These are phyloP conservation scores for Daedaleopsis nitida DNA, from an alignment of 768 basidiomycete genomes.

Conservation along the genomic window DNA sequence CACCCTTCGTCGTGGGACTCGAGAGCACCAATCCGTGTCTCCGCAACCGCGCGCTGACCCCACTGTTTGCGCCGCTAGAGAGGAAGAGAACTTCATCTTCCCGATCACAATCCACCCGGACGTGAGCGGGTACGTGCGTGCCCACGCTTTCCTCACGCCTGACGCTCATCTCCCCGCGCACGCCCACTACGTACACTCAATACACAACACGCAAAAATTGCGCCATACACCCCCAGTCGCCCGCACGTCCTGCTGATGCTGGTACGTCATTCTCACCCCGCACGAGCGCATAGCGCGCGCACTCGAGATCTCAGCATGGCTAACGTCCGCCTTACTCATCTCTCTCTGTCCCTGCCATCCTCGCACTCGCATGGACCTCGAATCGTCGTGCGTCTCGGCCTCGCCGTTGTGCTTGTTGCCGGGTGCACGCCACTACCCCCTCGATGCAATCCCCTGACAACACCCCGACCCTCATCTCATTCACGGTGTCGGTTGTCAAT, in stretches of 20 bases:
- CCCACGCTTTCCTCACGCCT: neutral
- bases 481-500: no score
- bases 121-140: conserved; percentile 55
- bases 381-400: no score
- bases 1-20: neutral
- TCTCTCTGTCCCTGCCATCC: no score
- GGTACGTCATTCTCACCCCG: conserved; percentile 34
- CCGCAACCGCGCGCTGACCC: neutral
- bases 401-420: no score
- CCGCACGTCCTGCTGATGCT: conserved; percentile 78
- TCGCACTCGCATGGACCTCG: no score
- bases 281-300: neutral
- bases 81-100: conserved; percentile 55
- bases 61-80: neutral
- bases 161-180: neutral
- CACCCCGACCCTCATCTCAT: no score
- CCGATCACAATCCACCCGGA: conserved; percentile 82
- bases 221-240: conserved; percentile 36
- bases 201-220: no score
- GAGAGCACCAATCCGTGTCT: no score
- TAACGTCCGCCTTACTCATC: no score
- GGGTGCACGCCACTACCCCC: no score
- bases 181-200: neutral
- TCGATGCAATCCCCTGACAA: no score
- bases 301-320: neutral